Evolutionary conservation across 768 basidiomycete species (phyloP).

Genomic region (Russula dissimulans): DNA sequence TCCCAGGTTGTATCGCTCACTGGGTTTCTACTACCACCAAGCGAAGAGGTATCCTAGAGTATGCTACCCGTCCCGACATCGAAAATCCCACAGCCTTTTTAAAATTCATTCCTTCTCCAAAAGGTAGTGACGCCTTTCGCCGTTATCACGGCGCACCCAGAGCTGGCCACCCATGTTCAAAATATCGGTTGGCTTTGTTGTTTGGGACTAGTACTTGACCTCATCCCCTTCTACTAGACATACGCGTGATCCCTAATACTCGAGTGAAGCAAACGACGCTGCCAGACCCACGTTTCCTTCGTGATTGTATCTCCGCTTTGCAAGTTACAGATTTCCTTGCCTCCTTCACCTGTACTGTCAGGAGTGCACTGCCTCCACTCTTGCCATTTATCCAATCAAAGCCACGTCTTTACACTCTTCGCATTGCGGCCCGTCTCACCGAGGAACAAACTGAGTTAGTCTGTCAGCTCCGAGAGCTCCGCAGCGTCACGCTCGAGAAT

Average conservation of each 20-base stretch:
- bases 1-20: constrained; percentile 49
- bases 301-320: constrained; percentile 43
- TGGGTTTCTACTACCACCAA: constrained; percentile 47
- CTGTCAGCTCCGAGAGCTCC: constrained; percentile 31
- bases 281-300: constrained; percentile 39
- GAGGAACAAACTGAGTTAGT: constrained; percentile 40
- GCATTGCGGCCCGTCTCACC: constrained; percentile 46
- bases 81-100: neutral
- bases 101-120: neutral
- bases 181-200: constrained; percentile 39
- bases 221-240: constrained; percentile 34
- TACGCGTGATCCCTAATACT: constrained; percentile 39
- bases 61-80: constrained; percentile 18
- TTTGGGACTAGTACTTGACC: neutral
- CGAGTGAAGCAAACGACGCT: constrained; percentile 19
- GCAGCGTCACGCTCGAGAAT: constrained; percentile 43
- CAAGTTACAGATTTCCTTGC: constrained; percentile 41
- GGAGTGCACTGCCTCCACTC: constrained; percentile 40
- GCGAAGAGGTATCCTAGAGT: constrained; percentile 50
- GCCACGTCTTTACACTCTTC: constrained; percentile 36
- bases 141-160: constrained; percentile 41
- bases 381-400: constrained; percentile 39
- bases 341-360: constrained; percentile 45
- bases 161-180: constrained; percentile 49
- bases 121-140: constrained; percentile 56